Evolutionary conservation across 208 protist species (phyloP).

Genomic region (Leishmania arabica): DNA sequence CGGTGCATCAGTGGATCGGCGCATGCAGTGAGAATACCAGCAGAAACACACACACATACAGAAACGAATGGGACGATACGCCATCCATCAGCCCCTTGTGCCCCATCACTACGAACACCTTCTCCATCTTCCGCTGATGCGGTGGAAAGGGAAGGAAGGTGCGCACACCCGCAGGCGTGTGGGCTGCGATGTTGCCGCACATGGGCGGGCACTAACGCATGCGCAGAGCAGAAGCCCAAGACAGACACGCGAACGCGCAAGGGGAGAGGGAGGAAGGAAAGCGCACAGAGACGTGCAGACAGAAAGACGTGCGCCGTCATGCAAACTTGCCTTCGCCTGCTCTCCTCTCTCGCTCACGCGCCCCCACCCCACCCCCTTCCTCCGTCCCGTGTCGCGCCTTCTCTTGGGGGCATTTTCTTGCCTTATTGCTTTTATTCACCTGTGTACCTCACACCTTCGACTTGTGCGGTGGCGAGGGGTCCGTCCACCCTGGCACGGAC

Average conservation of each 20-base stretch:
- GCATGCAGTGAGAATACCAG: background rate
- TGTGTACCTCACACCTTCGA: slow-evolving; percentile 24
- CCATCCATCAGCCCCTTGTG: no score
- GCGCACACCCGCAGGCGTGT: background rate
- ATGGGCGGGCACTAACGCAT: background rate
- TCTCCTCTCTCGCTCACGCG: background rate
- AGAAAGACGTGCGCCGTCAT: background rate
- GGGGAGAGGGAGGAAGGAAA: background rate
- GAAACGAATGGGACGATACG: background rate
- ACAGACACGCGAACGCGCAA: background rate
- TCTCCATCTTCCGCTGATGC: no score
- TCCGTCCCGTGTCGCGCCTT: background rate
- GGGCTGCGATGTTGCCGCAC: background rate
- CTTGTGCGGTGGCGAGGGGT: slow-evolving; percentile 9
- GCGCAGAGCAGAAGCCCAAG: background rate
- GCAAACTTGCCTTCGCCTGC: background rate
- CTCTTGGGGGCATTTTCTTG: no score
- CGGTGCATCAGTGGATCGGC: background rate
- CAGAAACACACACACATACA: background rate
- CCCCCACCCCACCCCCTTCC: background rate
- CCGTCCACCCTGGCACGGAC: slow-evolving; percentile 48
- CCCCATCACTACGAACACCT: no score
- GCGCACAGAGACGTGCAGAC: background rate
- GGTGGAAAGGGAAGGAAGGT: background rate
- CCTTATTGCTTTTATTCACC: background rate